These are phyloP conservation scores for Oxyria digyna DNA, from an alignment of 148 eudicot genomes.

Conservation along the genomic window DNA sequence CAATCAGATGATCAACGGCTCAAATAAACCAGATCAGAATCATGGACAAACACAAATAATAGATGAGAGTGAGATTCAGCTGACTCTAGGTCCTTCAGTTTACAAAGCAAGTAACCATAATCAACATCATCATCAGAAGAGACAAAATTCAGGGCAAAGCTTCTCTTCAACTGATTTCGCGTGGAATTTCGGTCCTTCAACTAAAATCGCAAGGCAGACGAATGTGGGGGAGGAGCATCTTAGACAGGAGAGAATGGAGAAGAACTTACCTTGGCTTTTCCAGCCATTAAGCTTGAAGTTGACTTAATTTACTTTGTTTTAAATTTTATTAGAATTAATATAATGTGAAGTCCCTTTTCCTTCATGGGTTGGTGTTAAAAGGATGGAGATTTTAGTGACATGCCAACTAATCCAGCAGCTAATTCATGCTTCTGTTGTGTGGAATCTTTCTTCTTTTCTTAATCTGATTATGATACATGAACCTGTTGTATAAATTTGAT, in stretches of 20 bases:
- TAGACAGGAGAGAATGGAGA: constrained; percentile 21
- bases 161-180: not conserved
- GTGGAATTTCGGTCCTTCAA: not conserved
- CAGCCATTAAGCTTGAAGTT: constrained; percentile 52
- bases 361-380: not conserved
- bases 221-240: constrained; percentile 11
- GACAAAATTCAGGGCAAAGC: not conserved
- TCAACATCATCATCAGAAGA: not conserved
- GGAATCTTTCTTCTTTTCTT: not conserved
- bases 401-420: constrained; percentile 3
- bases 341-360: not conserved
- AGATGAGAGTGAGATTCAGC: constrained; percentile 8
- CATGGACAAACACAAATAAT: not conserved
- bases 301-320: constrained; percentile 17
- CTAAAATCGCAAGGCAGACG: not conserved
- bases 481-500: not conserved
- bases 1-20: not conserved
- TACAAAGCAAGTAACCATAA: not conserved
- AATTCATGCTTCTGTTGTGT: not conserved
- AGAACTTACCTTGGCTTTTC: constrained; percentile 54
- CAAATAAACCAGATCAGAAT: not conserved
- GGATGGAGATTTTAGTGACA: not conserved
- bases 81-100: constrained; percentile 5
- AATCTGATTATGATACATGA: not conserved
- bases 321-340: not conserved